A percentile compares a stretch with the other conserved stretches of the same genome.
Conservation (phyloP, 257 asterid genomes). For the Capsicum baccatum region DNA sequence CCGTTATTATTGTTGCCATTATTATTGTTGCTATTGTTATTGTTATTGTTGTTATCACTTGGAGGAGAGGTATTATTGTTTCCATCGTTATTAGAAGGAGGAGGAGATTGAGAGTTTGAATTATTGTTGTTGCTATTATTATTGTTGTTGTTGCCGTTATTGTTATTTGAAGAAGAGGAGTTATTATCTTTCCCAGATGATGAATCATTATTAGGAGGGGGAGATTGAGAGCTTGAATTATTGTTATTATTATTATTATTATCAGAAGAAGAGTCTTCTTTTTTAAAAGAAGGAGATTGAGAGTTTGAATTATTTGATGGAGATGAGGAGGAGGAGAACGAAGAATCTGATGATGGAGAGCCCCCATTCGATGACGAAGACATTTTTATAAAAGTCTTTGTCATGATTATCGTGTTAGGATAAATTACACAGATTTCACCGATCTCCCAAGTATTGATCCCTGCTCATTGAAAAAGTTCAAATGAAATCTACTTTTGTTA, state of each 20-base stretch:
- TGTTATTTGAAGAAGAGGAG: background rate
- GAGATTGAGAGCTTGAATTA: constrained; percentile 4
- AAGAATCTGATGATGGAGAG: constrained; percentile 22
- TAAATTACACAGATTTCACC: background rate
- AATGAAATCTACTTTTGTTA: background rate
- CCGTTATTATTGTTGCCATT: background rate
- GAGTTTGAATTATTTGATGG: background rate
- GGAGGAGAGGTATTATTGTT: background rate
- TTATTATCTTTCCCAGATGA: background rate
- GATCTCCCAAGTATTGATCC: constrained; percentile 23
- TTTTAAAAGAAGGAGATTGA: background rate
- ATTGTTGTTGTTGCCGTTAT: background rate
- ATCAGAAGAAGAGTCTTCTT: background rate
- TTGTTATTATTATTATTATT: background rate
- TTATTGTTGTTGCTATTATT: background rate
- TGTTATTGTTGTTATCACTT: background rate
- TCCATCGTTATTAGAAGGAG: constrained; percentile 20
- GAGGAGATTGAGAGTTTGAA: constrained; percentile 17
- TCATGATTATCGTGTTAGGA: background rate
- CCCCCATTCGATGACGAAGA: constrained; percentile 26
- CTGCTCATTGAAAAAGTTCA: background rate
- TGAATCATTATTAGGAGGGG: background rate
- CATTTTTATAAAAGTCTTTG: constrained; percentile 15
- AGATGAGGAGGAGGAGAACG: constrained; percentile 18
- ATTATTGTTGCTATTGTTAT: too few species aligned